Base-by-base conservation (phyloP, 2,329 filamentous ascomycete species). In the Xylariales sp. region DNA sequence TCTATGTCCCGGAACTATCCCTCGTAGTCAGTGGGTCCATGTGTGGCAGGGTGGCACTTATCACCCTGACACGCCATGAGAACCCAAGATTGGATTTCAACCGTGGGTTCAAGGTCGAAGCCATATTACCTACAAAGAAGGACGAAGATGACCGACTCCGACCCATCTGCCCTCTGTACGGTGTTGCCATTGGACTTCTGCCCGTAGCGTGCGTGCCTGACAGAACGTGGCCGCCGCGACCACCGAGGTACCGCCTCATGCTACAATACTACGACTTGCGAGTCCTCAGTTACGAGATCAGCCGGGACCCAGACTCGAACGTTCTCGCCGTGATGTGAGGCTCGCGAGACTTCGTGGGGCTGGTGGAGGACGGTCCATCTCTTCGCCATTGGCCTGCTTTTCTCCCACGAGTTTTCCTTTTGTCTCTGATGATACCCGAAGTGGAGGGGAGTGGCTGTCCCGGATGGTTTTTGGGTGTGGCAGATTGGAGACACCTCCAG, bases 251-350 rank as follows among this genome's bases (percentile, higher is more conserved):
- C 23, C 66, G 83, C 41, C 48, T 91, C 40, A 74, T 91, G 55
- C 61, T 90, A 58, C 80, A 86, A 55, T 90, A 83, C 55, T 72
- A 73, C 41, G 79, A 88, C 57, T 79, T 86, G 50, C 74, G 76
- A 2, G 72, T 90, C 19, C 53, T 88, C 46, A 81, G 74, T 41
- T 90, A 88, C 61, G 81, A 87, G 56, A 59, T 88, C 38, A 67
- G 61, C 30, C 63, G 72, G 18, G 59, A 66, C 30, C 56, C 57
- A 28, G 40, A 47, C 56, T 53, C 45, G 13, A 49, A 54, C 35
- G 47, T 42, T 21, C 48, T 63, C 17, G 48, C 35, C 5, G 35
- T 60, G 18, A 14, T 49, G 18, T 55, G 40, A 51, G 32, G 37
- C n/a, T n/a, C n/a, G n/a, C n/a, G n/a, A n/a, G n/a, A n/a, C n/a